Percentiles rank a stretch among this genome's conserved stretches.
phyloP scores from a whole-genome alignment of 164 flowering plant species.

The Dillenia turbinata region DNA sequence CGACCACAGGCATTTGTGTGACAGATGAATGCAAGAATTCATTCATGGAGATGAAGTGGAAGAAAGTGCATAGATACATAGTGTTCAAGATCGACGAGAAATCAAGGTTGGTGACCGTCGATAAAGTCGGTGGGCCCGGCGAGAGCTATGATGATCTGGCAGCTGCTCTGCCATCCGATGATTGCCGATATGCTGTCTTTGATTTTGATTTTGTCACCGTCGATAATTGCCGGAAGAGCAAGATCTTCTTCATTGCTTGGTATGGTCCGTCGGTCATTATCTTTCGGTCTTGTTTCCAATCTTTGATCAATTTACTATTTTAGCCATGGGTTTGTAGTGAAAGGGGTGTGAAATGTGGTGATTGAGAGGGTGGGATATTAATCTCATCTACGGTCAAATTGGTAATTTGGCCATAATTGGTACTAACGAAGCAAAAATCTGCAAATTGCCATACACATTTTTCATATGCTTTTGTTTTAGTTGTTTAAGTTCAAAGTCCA shows the following conservation, averaged over 20 bases:
- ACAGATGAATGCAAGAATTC: constrained; percentile 85
- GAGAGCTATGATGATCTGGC: constrained; percentile 80
- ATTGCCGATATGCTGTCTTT: constrained; percentile 92
- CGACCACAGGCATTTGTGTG: constrained; percentile 87
- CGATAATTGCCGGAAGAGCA: constrained; percentile 93
- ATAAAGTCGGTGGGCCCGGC: constrained; percentile 82
- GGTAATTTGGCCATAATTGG: too few relatives aligned
- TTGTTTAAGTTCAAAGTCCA: too few relatives aligned
- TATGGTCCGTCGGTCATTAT: constrained; percentile 13
- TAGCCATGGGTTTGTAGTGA: too few relatives aligned
- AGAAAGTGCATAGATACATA: constrained; percentile 80
- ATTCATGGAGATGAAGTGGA: constrained; percentile 97
- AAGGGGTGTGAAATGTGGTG: background rate
- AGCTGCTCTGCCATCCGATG: constrained; percentile 78
- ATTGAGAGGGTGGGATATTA: background rate
- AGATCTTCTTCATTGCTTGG: constrained; percentile 99
- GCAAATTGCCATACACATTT: too few relatives aligned
- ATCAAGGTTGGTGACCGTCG: constrained; percentile 71
- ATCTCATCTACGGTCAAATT: too few relatives aligned
- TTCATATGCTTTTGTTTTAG: too few relatives aligned
- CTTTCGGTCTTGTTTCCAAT: background rate
- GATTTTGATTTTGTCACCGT: constrained; percentile 92
- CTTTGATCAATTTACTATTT: background rate
- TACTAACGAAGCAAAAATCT: too few relatives aligned
- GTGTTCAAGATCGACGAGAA: constrained; percentile 91